A percentile compares a stretch with the other conserved stretches of the same genome.
Conservation (phyloP, 2,329 filamentous ascomycete genomes). For the Fusarium lateritium region DNA sequence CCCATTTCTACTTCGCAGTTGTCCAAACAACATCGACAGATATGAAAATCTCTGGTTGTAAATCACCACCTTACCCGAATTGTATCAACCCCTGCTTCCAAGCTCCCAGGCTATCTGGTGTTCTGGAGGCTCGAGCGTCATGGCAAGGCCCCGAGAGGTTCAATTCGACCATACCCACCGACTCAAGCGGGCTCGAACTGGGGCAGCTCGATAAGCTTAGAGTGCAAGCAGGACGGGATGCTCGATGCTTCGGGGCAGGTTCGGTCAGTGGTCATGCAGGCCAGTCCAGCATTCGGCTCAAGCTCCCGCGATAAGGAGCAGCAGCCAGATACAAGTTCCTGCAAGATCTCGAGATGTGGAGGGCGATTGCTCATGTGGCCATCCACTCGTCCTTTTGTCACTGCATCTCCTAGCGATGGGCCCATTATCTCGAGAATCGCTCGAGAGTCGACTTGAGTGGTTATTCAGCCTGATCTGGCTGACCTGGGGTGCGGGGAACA, state of each 20-base stretch:
- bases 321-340: background rate
- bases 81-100: constrained; percentile 6
- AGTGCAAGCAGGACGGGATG: constrained; percentile 14
- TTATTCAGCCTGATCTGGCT: constrained; percentile 39
- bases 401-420: constrained; percentile 1
- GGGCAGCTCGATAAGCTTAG: constrained; percentile 32
- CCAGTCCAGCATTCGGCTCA: constrained; percentile 19
- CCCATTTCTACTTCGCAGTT: background rate
- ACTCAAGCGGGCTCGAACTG: constrained; percentile 10
- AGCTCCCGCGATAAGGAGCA: constrained; percentile 10
- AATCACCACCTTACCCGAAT: background rate
- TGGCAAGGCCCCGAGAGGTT: constrained; percentile 14
- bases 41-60: background rate
- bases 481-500: constrained; percentile 28
- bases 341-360: constrained; percentile 16
- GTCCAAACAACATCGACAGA: background rate
- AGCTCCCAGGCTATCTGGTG: constrained; percentile 15
- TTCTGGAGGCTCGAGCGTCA: constrained; percentile 29
- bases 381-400: constrained; percentile 2
- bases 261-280: constrained; percentile 13
- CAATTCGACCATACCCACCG: constrained; percentile 12
- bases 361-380: constrained; percentile 4
- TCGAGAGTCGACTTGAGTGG: constrained; percentile 11
- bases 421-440: constrained; percentile 9
- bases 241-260: background rate